A percentile compares a stretch with the other conserved stretches of the same genome.
Evolutionary conservation across 768 basidiomycete genomes (phyloP).

Genomic region (Podaxis sp.): DNA sequence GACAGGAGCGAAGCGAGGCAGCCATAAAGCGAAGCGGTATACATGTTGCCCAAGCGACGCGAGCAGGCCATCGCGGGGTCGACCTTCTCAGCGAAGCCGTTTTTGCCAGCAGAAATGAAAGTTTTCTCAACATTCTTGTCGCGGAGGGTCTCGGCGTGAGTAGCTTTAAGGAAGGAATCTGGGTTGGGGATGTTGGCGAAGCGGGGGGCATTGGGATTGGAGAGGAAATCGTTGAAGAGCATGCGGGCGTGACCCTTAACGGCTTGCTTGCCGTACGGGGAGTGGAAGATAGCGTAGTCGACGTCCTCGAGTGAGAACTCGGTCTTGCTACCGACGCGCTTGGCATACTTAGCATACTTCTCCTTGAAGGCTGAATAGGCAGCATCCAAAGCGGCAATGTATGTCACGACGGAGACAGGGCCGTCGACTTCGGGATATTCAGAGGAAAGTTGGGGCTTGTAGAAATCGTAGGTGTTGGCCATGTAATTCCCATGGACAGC

Average conservation of each 20-base stretch:
- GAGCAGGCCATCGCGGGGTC: slow-evolving; percentile 85
- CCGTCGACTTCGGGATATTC: slow-evolving; percentile 98
- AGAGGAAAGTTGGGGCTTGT: slow-evolving; percentile 94
- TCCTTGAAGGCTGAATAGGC: slow-evolving; percentile 84
- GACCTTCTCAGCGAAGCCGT: slow-evolving; percentile 71
- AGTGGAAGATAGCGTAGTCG: slow-evolving; percentile 96
- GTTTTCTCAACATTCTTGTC: slow-evolving; percentile 97
- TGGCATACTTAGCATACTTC: slow-evolving; percentile 70
- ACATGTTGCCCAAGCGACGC: slow-evolving; percentile 95
- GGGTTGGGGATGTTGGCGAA: slow-evolving; percentile 72
- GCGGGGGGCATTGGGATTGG: slow-evolving; percentile 63
- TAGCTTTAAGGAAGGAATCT: slow-evolving; percentile 63
- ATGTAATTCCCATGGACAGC: slow-evolving; percentile 96
- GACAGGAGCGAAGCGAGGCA: slow-evolving; percentile 88
- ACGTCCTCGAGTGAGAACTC: slow-evolving; percentile 77
- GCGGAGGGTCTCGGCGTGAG: slow-evolving; percentile 74
- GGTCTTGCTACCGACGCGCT: slow-evolving; percentile 40
- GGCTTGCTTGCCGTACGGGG: slow-evolving; percentile 98
- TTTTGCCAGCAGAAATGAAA: slow-evolving; percentile 79
- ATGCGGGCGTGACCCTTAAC: slow-evolving; percentile 95
- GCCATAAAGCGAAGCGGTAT: slow-evolving; percentile 94
- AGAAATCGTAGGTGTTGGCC: slow-evolving; percentile 98
- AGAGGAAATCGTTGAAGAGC: slow-evolving; percentile 89
- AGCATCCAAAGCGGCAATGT: slow-evolving; percentile 90
- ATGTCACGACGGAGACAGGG: slow-evolving; percentile 92